Conservation (phyloP, 2,329 filamentous ascomycete genomes). For the Fusarium sacchari region DNA sequence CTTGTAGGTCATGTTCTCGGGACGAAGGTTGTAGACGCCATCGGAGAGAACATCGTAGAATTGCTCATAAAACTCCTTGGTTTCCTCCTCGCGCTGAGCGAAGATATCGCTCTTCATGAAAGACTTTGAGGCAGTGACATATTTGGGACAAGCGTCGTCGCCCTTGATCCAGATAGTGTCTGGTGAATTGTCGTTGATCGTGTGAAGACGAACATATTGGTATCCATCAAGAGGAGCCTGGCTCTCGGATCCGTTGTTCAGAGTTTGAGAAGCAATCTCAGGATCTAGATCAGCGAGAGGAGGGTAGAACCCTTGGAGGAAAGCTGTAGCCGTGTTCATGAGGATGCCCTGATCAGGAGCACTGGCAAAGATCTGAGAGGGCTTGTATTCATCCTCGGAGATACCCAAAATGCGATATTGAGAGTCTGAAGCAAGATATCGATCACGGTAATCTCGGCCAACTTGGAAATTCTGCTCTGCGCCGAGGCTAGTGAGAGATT, state of each 20-base stretch:
- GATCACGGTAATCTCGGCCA: conserved; percentile 38
- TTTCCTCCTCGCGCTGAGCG: conserved; percentile 39
- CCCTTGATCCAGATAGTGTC: conserved; percentile 53
- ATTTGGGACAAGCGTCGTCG: conserved; percentile 48
- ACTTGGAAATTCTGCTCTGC: conserved; percentile 47
- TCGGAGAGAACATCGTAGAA: conserved; percentile 45
- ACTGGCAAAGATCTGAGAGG: conserved; percentile 48
- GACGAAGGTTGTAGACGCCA: conserved; percentile 46
- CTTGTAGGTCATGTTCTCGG: conserved; percentile 47
- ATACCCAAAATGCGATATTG: conserved; percentile 46
- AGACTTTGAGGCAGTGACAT: conserved; percentile 38
- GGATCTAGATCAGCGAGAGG: conserved; percentile 43
- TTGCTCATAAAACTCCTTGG: conserved; percentile 45
- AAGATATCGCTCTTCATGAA: conserved; percentile 46
- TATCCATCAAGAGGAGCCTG: conserved; percentile 47
- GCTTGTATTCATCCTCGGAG: conserved; percentile 47
- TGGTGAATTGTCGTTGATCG: conserved; percentile 45
- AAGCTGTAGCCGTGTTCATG: conserved; percentile 49
- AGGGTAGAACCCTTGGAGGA: conserved; percentile 50
- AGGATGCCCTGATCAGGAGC: conserved; percentile 48
- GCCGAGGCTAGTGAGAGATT: conserved; percentile 49
- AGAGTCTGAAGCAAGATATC: conserved; percentile 42
- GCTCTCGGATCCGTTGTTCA: conserved; percentile 47
- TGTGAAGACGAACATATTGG: conserved; percentile 49
- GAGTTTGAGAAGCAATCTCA: conserved; percentile 42